Evolutionary conservation across 176 grass and related monocot species (phyloP).

Genomic region (Miscanthus lutarioriparius): DNA sequence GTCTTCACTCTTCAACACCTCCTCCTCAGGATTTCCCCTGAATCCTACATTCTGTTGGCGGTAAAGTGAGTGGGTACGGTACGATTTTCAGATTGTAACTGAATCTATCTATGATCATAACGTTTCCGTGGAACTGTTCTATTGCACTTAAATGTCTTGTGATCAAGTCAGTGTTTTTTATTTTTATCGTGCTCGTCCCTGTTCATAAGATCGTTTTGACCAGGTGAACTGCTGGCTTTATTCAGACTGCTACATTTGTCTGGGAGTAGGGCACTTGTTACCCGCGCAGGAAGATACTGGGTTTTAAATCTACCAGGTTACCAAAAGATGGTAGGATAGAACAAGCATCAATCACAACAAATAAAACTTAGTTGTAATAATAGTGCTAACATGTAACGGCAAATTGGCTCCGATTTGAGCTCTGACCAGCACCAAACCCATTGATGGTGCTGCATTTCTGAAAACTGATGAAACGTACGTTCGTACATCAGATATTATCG

Average conservation of each 20-base stretch:
- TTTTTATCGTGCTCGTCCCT: too few relatives aligned
- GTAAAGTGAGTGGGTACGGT: too few relatives aligned
- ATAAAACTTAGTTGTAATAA: not conserved
- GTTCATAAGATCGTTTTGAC: not conserved
- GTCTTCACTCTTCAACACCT: too few relatives aligned
- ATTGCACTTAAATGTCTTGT: too few relatives aligned
- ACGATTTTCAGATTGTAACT: too few relatives aligned
- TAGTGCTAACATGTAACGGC: too few relatives aligned
- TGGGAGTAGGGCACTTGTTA: not conserved
- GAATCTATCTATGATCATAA: too few relatives aligned
- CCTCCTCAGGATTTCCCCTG: too few relatives aligned
- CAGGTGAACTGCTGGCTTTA: not conserved
- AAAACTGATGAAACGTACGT: not conserved
- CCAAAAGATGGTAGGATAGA: not conserved
- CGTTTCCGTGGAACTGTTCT: too few relatives aligned
- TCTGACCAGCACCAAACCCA: not conserved
- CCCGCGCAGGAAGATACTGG: not conserved
- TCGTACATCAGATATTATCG: not conserved
- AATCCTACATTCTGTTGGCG: too few relatives aligned
- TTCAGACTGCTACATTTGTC: not conserved
- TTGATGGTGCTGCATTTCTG: not conserved
- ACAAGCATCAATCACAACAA: not conserved
- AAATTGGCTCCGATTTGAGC: not conserved
- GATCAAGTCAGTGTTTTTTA: too few relatives aligned
- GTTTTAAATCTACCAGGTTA: not conserved